Conservation (phyloP, 2,329 filamentous ascomycete genomes). For the Apiospora aurea region DNA sequence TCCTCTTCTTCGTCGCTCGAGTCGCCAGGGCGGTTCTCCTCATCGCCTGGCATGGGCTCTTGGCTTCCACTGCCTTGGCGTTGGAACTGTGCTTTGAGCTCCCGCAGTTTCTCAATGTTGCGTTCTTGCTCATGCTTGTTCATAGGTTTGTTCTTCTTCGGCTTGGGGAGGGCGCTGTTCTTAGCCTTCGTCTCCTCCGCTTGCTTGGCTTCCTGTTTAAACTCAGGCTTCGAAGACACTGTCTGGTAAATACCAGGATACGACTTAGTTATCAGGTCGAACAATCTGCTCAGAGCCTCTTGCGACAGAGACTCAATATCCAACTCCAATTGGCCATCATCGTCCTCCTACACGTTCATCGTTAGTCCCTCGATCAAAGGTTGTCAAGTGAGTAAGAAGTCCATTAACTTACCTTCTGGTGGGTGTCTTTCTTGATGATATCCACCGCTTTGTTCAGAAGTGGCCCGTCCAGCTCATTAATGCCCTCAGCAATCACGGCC, state of each 20-base stretch:
- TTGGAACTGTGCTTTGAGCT: constrained; percentile 61
- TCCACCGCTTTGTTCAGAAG: constrained; percentile 82
- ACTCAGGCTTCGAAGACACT: constrained; percentile 44
- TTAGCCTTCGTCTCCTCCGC: constrained; percentile 29
- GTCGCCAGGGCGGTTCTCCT: constrained; percentile 45
- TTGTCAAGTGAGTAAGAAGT: not conserved
- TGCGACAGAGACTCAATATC: constrained; percentile 65
- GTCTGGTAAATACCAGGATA: constrained; percentile 46
- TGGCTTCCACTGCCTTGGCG: constrained; percentile 55
- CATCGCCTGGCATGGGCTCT: constrained; percentile 49
- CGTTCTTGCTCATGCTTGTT: constrained; percentile 74
- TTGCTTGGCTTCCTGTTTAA: constrained; percentile 34
- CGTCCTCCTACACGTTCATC: constrained; percentile 56
- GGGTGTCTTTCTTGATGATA: constrained; percentile 89
- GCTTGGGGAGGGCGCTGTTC: constrained; percentile 54
- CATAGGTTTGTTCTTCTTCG: constrained; percentile 81
- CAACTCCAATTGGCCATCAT: constrained; percentile 64
- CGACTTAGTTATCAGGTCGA: constrained; percentile 50
- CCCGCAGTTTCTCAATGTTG: constrained; percentile 68
- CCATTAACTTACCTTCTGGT: constrained; percentile 69
- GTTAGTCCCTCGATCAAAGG: not conserved
- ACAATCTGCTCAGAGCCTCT: constrained; percentile 61
- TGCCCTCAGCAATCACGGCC: constrained; percentile 86
- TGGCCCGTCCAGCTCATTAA: constrained; percentile 79
- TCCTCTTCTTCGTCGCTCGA: constrained; percentile 63